Base-by-base conservation (phyloP, 331 rosid species). In the Pyrus hybrid region DNA sequence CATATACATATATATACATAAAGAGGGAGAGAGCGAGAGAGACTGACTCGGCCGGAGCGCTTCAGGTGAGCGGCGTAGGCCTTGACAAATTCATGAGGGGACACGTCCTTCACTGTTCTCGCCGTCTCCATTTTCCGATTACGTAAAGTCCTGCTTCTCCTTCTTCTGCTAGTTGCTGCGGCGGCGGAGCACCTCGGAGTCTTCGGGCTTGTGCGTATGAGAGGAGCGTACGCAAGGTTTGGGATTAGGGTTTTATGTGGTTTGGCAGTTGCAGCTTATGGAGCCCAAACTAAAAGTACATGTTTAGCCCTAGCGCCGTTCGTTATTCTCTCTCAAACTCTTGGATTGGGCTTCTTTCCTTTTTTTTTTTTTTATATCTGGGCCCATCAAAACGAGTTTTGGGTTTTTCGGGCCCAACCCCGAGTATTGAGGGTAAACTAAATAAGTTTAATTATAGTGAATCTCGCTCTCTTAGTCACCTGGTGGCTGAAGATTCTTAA, bases 21-120 rank as follows among this genome's bases (percentile, higher is more conserved):
- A 37, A 43, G 25, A 33, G 0, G 4, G 25, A 1, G 3, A 23
- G 21, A 32, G 28, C 7, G 76, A 21, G 51, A 21, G 54, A 56
- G 56, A 72, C 58, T 73, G 65, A 91, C 97, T 92, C 85, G 84
- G 67, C 97, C 97, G 22, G 97, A 89, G 30, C 95, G 93, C 80
- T 91, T 91, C 30, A 91, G 89, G 68, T 91, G 97, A 63, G 93
- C 86, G 5, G 97, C 81, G 75, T 91, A 91, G 49, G 97, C 93
- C 88, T 91, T 89, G 22, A 91, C 97, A 57, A 91, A 91, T 76
- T 87, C 95, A 70, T 89, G 97, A 20, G 97, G 97, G 3, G 91
- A 89, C 28, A 91, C 97, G 12, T 91, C 97, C 71, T 91, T 91
- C n/a, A 91, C 97, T 2, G 88, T 91, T 76, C 71, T 91, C 13